Base-by-base conservation (phyloP, 78 protist genomes). In the Dictyostelium capitatum region DNA sequence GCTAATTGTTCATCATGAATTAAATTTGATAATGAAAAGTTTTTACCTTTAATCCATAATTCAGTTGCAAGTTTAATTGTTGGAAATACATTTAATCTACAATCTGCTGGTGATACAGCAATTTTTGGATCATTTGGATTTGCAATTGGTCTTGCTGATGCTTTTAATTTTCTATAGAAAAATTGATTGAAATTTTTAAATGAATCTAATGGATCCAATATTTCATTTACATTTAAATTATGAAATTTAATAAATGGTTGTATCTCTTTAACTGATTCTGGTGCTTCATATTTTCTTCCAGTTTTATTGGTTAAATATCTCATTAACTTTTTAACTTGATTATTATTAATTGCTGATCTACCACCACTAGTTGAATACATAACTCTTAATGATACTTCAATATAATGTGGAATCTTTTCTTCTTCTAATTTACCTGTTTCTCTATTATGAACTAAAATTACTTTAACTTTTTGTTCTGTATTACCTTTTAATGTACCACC, bases 21-120 rank as follows among this genome's bases (percentile, higher is more conserved):
- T 20, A 91, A 78, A 5, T 46, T 10, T 19, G 46, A 0, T 3
- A 94, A 11, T 30, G 80, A 50, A 25, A 96, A 96, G 12, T 56
- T 47, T 17, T 77, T 53, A 15, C 97, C 97, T 23, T 94, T 96
- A 65, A 96, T 94, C 97, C 97, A 96, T 30, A 96, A 53, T 12
- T 82, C 74, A 19, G 90, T 89, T 47, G 97, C 95, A 28, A 19
- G 77, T 20, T 89, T 64, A 25, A 96, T 51, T 10, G 94, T 93
- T 67, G 82, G 79, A 67, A 89, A 96, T 47, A 90, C 94, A 54
- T 79, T 43, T 54, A 78, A 57, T n/a, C 97, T 73, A 48, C 92
- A 91, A 83, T 97, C 98, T 0, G 98, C 98, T 4, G 98, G 96
- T 0, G 82, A 80, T 3, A 95, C 83, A 6, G 91, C 92, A 0